Conservation (phyloP, 176 grass and related monocot genomes). For the Carex pumila region DNA sequence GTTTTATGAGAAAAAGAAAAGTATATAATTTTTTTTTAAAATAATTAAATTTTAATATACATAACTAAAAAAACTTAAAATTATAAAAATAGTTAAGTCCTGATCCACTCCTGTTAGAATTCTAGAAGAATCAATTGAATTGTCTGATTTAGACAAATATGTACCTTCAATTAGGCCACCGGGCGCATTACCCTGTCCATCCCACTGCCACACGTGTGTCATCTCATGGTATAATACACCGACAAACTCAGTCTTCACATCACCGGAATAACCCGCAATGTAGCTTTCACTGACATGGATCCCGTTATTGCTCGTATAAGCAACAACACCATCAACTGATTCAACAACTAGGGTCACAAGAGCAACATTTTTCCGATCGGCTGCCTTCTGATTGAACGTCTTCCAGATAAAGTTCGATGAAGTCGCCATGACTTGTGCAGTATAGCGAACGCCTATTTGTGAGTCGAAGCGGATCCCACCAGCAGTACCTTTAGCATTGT, state of each 20-base stretch:
- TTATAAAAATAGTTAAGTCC: too few species aligned
- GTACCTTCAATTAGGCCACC: conserved; percentile 39
- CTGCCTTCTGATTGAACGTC: conserved; percentile 26
- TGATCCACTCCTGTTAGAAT: not conserved
- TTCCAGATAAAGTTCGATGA: conserved; percentile 47
- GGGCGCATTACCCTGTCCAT: not conserved
- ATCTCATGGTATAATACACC: conserved; percentile 69
- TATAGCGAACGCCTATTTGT: conserved; percentile 35
- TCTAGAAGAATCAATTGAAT: not conserved
- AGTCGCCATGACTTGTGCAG: conserved; percentile 37
- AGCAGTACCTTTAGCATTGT: conserved; percentile 35
- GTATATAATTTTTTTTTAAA: too few species aligned
- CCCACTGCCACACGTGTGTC: conserved; percentile 49
- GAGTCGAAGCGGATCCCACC: conserved; percentile 46
- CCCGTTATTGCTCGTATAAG: conserved; percentile 11
- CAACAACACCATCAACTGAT: conserved; percentile 15
- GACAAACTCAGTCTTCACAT: conserved; percentile 34
- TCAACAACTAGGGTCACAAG: conserved; percentile 32
- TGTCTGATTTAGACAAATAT: not conserved
- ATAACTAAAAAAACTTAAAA: too few species aligned
- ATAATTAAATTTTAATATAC: too few species aligned
- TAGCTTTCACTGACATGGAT: conserved; percentile 48
- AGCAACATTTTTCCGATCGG: conserved; percentile 9
- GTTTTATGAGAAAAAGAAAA: too few species aligned
- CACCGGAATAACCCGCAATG: conserved; percentile 19